These are phyloP conservation scores for Claviceps pazoutovae DNA, from an alignment of 2,329 filamentous ascomycete genomes.

Conservation along the genomic window DNA sequence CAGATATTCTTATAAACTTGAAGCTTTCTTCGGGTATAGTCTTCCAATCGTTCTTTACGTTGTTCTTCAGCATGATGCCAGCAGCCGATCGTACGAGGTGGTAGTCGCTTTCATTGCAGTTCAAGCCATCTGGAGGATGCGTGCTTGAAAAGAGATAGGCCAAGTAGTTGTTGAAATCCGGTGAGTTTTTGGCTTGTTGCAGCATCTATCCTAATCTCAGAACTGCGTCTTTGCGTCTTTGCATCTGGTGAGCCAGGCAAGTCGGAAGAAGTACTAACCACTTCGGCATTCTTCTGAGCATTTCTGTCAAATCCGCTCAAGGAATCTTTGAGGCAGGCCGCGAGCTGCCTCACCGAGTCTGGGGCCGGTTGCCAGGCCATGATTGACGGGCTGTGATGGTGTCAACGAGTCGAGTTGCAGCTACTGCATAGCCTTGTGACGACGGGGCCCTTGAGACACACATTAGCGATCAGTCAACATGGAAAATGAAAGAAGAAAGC, in stretches of 20 bases:
- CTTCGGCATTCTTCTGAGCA: conserved; percentile 79
- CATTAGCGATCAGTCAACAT: neutral
- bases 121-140: conserved; percentile 45
- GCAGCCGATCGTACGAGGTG: conserved; percentile 73
- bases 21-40: conserved; percentile 61
- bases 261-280: conserved; percentile 39
- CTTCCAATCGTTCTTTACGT: conserved; percentile 63
- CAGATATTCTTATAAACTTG: conserved; percentile 62
- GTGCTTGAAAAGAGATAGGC: conserved; percentile 74
- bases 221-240: neutral
- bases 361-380: conserved; percentile 92
- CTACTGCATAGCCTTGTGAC: neutral
- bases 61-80: conserved; percentile 92
- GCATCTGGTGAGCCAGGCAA: neutral
- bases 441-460: neutral
- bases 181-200: conserved; percentile 69
- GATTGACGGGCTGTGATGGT: conserved; percentile 15
- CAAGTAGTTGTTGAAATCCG: conserved; percentile 95
- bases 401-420: neutral
- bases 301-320: conserved; percentile 68
- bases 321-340: conserved; percentile 80
- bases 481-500: neutral
- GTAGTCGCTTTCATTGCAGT: conserved; percentile 47
- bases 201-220: conserved; percentile 57
- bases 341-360: conserved; percentile 79